phyloP scores from a whole-genome alignment of 1,139 yeast species.

The Casaregolazyma lundiana region DNA sequence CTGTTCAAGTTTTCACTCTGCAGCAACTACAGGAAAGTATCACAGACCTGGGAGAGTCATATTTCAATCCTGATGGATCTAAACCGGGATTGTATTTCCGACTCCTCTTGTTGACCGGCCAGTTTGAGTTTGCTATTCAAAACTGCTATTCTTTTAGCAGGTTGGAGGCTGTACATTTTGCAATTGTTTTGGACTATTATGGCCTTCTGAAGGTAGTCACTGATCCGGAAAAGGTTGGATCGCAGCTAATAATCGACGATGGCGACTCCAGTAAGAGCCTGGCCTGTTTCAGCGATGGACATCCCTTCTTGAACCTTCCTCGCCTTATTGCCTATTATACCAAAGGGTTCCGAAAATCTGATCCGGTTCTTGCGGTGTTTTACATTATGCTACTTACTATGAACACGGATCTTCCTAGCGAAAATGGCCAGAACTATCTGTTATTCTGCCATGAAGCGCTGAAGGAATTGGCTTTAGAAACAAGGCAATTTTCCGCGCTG shows the following conservation, averaged over 20 bases:
- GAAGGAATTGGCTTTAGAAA: constrained; percentile 77
- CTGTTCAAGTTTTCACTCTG: constrained; percentile 64
- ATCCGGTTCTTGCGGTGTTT: constrained; percentile 88
- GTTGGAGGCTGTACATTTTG: constrained; percentile 85
- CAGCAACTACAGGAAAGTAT: constrained; percentile 70
- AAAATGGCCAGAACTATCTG: constrained; percentile 30
- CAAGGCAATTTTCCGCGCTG: constrained; percentile 75
- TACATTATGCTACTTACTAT: constrained; percentile 72
- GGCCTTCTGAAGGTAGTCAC: constrained; percentile 58
- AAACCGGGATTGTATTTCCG: constrained; percentile 71
- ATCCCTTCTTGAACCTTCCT: constrained; percentile 33
- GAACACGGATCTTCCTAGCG: constrained; percentile 31
- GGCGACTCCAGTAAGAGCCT: constrained; percentile 14
- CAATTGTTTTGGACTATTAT: constrained; percentile 73
- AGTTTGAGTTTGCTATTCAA: constrained; percentile 77
- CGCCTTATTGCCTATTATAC: constrained; percentile 48
- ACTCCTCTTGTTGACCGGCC: constrained; percentile 67
- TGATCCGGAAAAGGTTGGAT: constrained; percentile 19
- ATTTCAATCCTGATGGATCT: constrained; percentile 59
- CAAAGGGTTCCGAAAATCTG: constrained; percentile 74
- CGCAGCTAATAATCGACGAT: constrained; percentile 9
- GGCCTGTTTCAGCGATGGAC: constrained; percentile 27
- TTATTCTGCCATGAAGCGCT: constrained; percentile 72
- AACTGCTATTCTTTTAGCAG: constrained; percentile 65
- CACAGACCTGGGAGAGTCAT: constrained; percentile 65